Evolutionary conservation across 331 rosid species (phyloP), one percentile per base, ranked within the genome.

Genomic region (Saraca asoca): DNA sequence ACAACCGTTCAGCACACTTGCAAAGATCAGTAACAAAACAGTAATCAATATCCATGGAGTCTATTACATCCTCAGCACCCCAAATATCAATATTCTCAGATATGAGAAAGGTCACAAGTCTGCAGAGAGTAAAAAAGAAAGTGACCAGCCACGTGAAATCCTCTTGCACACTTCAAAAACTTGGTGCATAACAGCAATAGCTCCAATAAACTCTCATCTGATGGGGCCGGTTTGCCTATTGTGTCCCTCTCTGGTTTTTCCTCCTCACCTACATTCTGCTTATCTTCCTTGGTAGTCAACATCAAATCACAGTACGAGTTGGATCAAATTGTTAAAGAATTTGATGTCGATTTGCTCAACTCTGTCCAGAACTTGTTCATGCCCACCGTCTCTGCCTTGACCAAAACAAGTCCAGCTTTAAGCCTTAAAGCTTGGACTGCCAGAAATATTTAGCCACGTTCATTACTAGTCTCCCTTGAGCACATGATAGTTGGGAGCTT

Each of bases 181-280:
- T 15, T 16, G 7, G n/a, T 17, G 33, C 15, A 12, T 42, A 12
- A 1, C 66, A 42, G 8, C 6, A n/a, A 13, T 18, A 52, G 34
- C 41, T 7, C 51, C 33, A 12, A 8, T 18, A 12, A 11, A 9
- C 16, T 59, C 49, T 59, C 9, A 11, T 43, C 45, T 57, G 44
- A 24, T 5, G 29, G 0, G 5, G 45, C 16, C 2, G 43, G 31
- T 17, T 48, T 31, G 9, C 31, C 31, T 24, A 1, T 24, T 1
- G 31, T 58, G 0, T 2, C 46, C n/a, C 4, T 41, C 33, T 0
- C 50, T 6, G 64, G 35, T 13, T 59, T 39, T 39, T 19, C 49
- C 10, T 38, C 15, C 14, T 17, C 64, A 10, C 48, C 64, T 11
- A 59, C 64, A 38, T 33, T 35, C n/a, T 57, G 19, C 63, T 57